Conservation (phyloP, 1,139 yeast genomes). For the Candida glucosophila region DNA sequence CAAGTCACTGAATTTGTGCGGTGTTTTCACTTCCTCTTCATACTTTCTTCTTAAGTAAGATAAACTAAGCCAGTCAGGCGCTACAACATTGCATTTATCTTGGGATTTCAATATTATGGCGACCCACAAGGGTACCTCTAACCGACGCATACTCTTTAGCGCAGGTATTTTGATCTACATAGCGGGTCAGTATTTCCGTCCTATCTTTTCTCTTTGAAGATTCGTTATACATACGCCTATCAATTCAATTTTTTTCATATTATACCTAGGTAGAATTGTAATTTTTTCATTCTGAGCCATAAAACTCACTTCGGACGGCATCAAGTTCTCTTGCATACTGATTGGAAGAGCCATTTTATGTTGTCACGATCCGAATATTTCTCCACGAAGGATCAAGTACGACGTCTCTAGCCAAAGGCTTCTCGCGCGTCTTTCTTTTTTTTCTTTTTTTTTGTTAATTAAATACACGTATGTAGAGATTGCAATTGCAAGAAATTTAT, state of each 20-base stretch:
- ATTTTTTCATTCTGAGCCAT: constrained; percentile 75
- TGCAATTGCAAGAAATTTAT: too few relatives aligned
- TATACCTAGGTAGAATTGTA: constrained; percentile 67
- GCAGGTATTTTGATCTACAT: constrained; percentile 39
- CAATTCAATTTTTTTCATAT: constrained; percentile 53
- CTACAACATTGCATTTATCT: constrained; percentile 74
- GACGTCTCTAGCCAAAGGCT: too few relatives aligned
- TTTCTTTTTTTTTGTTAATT: too few relatives aligned
- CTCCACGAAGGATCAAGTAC: too few relatives aligned
- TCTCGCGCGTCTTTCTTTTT: too few relatives aligned
- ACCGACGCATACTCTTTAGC: constrained; percentile 61
- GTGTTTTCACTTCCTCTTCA: constrained; percentile 56
- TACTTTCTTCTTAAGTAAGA: constrained; percentile 48
- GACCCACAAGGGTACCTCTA: constrained; percentile 77
- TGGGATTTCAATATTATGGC: constrained; percentile 79
- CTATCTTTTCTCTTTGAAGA: neutral
- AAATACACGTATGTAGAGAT: too few relatives aligned
- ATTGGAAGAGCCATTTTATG: constrained; percentile 56
- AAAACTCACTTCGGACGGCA: constrained; percentile 75
- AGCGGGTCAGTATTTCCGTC: constrained; percentile 9
- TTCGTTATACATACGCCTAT: constrained; percentile 56
- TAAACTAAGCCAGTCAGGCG: constrained; percentile 79
- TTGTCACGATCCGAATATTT: too few relatives aligned
- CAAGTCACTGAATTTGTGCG: constrained; percentile 55
- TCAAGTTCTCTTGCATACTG: constrained; percentile 46